Conservation (phyloP, 192 early-diverging fungal genomes). For the Backusella parvicylindrica region DNA sequence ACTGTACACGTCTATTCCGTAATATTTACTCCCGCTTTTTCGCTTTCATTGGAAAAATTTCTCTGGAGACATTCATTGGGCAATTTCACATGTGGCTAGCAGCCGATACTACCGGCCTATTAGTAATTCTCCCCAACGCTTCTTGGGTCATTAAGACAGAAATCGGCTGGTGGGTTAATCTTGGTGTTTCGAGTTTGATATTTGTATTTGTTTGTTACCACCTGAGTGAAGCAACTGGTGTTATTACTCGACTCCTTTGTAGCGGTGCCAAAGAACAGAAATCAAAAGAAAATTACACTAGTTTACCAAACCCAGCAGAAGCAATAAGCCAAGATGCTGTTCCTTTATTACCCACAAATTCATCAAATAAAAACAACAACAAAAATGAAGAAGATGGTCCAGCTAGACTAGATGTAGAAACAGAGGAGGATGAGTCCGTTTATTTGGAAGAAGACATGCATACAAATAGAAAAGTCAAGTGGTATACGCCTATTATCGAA, state of each 20-base stretch:
- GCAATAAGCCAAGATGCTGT: conserved; percentile 11
- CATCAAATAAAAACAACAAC: neutral
- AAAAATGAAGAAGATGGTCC: neutral
- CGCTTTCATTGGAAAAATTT: conserved; percentile 57
- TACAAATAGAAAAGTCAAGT: conserved; percentile 2
- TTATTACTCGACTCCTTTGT: conserved; percentile 23
- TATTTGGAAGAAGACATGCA: conserved; percentile 2
- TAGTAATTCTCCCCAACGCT: conserved; percentile 52
- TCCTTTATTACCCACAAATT: conserved; percentile 10
- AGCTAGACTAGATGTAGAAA: neutral
- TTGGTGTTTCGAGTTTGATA: conserved; percentile 40
- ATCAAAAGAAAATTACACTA: conserved; percentile 1
- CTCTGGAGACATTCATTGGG: conserved; percentile 74
- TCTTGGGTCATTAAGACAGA: conserved; percentile 30
- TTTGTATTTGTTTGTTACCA: conserved; percentile 49
- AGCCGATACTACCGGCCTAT: conserved; percentile 66
- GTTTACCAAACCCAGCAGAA: neutral
- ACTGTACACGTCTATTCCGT: conserved; percentile 52
- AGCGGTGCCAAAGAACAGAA: neutral
- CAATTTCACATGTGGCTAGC: conserved; percentile 80
- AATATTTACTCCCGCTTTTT: conserved; percentile 52
- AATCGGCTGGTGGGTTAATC: conserved; percentile 50
- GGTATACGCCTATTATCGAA: neutral
- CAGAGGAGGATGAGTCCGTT: neutral
- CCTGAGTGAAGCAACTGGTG: conserved; percentile 45